Conservation (phyloP, 1,284 basidiomycete species). For the Ganoderma resinaceum region DNA sequence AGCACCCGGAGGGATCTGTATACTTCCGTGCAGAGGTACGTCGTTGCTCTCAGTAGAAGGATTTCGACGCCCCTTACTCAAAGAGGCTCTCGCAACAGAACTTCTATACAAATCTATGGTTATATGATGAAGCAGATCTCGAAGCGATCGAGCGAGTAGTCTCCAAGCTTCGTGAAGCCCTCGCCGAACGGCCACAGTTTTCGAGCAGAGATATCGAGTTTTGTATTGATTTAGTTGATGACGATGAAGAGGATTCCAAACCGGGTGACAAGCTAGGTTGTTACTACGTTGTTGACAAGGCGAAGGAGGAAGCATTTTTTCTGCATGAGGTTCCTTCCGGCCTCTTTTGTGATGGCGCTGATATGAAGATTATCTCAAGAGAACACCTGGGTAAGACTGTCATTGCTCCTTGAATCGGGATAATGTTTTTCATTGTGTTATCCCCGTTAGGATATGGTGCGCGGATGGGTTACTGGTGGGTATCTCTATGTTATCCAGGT, state of each 20-base stretch:
- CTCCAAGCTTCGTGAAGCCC: neutral
- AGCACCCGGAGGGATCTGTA: neutral
- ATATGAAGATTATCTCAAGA: neutral
- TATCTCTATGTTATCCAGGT: neutral
- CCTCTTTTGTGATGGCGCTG: neutral
- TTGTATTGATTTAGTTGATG: neutral
- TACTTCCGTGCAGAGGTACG: neutral
- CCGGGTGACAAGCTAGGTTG: slow-evolving; percentile 10
- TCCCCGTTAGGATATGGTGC: neutral
- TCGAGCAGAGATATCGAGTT: neutral
- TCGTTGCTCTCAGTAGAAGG: too few relatives aligned
- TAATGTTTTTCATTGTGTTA: neutral
- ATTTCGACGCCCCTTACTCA: too few relatives aligned
- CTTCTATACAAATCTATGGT: slow-evolving; percentile 2
- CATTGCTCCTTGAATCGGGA: too few relatives aligned
- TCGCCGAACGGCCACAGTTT: neutral
- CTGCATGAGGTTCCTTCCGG: slow-evolving; percentile 11
- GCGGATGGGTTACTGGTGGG: neutral
- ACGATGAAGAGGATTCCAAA: neutral
- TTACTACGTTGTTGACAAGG: slow-evolving; percentile 31
- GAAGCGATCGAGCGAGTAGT: neutral
- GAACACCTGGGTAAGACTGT: slow-evolving; percentile 26
- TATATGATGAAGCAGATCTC: neutral
- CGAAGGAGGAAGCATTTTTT: slow-evolving; percentile 26
- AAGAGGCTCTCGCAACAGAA: neutral